Base-by-base conservation (phyloP, 139 green algal genomes). In the Coelastrella sp. region DNA sequence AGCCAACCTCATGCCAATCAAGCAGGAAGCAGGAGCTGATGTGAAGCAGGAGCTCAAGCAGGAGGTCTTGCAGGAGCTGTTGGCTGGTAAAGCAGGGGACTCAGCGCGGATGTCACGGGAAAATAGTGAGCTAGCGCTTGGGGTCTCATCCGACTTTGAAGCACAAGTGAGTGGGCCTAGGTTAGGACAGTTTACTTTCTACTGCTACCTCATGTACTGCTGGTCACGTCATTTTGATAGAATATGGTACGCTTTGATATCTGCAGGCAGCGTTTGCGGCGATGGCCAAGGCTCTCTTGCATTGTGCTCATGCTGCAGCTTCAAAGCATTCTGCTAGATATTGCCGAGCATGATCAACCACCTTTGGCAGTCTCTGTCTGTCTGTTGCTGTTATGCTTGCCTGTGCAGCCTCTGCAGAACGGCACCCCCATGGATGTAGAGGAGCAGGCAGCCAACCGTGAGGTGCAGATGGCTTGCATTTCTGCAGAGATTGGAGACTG, bases 401-500 rank as follows among this genome's bases (percentile, higher is more conserved):
- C 19, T 27, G 17, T 4, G 17, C 21, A 64, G 53, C 53, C 45
- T 23, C 45, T 57, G 45, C 45, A 57, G 45, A 13, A 64, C 21
- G 21, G 53, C 6, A 64, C 17, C 27, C 62, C 69, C 6, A 79
- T 60, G 69, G 69, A 74, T 40, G 34, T 74, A 21, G 72, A 80
- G 15, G 72, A 66, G 30, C 51, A 51, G n/a, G 75, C 75, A 27
- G 75, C 75, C 13, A 60, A 82, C 34, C 51, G 75, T 2, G 75
- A 82, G 30, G 23, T 15, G 23, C 17, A 63, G n/a, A 69, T 82
- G 75, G 53, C 25, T 11, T 82, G 34, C 35, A 71, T 82, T 8
- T 82, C 75, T 34, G 75, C 25, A 27, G 75, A 82, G n/a, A 40
- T 82, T 2, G 51, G 25, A 0, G 75, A 82, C 25, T 82, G 75